These are phyloP conservation scores for Trypanosoma melophagium DNA, from an alignment of 208 protist genomes.

Conservation along the genomic window DNA sequence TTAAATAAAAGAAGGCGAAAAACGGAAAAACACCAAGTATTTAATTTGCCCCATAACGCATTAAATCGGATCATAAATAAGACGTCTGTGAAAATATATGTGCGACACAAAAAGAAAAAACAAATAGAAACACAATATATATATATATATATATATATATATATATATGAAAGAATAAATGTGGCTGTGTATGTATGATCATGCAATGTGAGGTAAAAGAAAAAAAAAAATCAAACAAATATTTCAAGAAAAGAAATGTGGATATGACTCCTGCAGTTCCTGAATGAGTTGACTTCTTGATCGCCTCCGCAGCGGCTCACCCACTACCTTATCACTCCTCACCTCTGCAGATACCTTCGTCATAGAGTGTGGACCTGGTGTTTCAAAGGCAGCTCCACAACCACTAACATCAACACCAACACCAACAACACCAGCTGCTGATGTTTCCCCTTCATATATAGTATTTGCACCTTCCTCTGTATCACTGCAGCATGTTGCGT, in stretches of 20 bases:
- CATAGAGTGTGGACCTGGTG: no score
- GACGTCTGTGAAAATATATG: no score
- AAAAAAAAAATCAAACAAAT: conserved; percentile 11
- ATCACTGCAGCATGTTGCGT: conserved; percentile 12
- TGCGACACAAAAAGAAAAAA: not conserved
- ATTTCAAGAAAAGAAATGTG: conserved; percentile 22
- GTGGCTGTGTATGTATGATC: conserved; percentile 2
- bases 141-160: not conserved
- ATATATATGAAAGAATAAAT: conserved; percentile 1
- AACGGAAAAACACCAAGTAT: no score
- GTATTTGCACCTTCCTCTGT: not conserved
- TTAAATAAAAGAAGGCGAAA: not conserved
- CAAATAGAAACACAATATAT: not conserved
- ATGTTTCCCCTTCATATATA: not conserved
- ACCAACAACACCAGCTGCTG: not conserved
- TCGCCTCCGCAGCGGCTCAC: not conserved
- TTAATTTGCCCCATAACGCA: no score
- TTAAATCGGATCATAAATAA: no score
- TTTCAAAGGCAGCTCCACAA: not conserved
- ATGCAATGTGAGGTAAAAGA: conserved; percentile 5
- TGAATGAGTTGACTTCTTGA: conserved; percentile 11
- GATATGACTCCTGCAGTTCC: conserved; percentile 22
- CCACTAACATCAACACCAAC: not conserved
- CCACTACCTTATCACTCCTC: not conserved
- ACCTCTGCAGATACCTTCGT: not conserved